phyloP scores from a whole-genome alignment of 1,139 yeast species.

The Tardiomyces blankii region DNA sequence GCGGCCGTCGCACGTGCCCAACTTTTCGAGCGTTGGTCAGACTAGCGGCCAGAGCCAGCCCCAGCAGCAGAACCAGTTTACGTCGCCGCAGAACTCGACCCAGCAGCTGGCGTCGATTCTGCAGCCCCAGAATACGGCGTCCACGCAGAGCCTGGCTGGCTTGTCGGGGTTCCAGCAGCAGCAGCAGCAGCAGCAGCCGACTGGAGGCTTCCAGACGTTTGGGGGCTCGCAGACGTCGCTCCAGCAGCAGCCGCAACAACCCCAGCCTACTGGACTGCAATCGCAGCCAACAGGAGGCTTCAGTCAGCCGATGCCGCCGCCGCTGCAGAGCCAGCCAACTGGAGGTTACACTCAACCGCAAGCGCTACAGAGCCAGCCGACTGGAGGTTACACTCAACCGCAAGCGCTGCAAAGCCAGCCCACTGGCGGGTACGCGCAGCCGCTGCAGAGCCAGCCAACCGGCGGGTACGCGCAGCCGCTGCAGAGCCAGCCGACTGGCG shows the following conservation, averaged over 20 bases:
- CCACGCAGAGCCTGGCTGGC: constrained; percentile 15
- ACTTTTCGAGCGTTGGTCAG: constrained; percentile 3
- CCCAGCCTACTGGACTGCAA: constrained; percentile 13
- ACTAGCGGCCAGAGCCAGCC: neutral
- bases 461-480: constrained; percentile 15
- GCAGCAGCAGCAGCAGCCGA: constrained; percentile 4
- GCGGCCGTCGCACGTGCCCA: neutral
- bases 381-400: constrained; percentile 28
- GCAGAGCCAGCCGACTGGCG: constrained; percentile 21
- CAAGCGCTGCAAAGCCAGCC: constrained; percentile 23
- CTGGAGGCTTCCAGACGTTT: neutral
- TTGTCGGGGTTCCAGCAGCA: constrained; percentile 10
- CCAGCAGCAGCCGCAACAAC: constrained; percentile 12
- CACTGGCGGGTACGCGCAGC: constrained; percentile 23
- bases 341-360: constrained; percentile 21
- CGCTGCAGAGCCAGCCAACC: constrained; percentile 20
- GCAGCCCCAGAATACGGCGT: constrained; percentile 26
- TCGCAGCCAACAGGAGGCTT: constrained; percentile 22
- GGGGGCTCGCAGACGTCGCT: constrained; percentile 11
- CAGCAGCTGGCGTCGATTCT: constrained; percentile 6
- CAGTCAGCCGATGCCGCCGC: constrained; percentile 7
- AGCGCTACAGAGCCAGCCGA: constrained; percentile 25
- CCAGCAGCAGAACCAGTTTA: neutral
- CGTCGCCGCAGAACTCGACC: constrained; percentile 1
- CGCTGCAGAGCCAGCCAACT: constrained; percentile 23